Conservation (phyloP, 2,329 filamentous ascomycete genomes). For the Cladosporium oxysporum region DNA sequence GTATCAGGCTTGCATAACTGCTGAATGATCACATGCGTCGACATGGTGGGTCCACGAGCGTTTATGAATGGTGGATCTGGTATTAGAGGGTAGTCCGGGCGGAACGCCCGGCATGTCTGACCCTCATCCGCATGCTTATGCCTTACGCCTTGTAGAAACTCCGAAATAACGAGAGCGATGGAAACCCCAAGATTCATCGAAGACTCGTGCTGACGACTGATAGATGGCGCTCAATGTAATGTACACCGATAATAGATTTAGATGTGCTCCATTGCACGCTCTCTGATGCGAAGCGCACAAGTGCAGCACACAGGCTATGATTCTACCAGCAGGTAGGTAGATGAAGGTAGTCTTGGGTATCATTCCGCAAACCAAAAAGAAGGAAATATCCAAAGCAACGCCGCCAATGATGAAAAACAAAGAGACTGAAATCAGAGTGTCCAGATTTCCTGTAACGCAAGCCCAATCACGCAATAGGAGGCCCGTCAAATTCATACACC, state of each 20-base stretch:
- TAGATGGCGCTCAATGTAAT: background rate
- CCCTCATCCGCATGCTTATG: too few species aligned
- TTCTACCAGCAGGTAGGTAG: background rate
- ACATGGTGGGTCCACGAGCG: too few species aligned
- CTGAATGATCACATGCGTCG: too few species aligned
- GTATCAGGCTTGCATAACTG: too few species aligned
- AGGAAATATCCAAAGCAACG: background rate
- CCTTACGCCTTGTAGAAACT: too few species aligned
- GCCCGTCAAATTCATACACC: conserved; percentile 63
- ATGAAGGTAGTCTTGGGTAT: conserved; percentile 1
- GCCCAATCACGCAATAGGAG: conserved; percentile 24
- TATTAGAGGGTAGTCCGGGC: too few species aligned
- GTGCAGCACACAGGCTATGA: background rate
- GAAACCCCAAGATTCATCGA: background rate
- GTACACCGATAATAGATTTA: background rate
- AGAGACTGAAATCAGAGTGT: background rate
- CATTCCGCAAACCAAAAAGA: conserved; percentile 9
- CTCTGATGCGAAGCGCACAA: background rate
- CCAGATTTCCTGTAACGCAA: background rate
- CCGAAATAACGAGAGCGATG: too few species aligned
- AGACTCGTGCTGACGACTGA: background rate
- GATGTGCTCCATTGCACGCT: background rate
- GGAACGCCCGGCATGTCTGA: too few species aligned
- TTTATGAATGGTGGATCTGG: too few species aligned
- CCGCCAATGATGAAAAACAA: background rate